Percentiles rank a stretch among this genome's conserved stretches.
Evolutionary conservation across 2,329 filamentous ascomycete genomes (phyloP).

Genomic region (Colletotrichum sojae): DNA sequence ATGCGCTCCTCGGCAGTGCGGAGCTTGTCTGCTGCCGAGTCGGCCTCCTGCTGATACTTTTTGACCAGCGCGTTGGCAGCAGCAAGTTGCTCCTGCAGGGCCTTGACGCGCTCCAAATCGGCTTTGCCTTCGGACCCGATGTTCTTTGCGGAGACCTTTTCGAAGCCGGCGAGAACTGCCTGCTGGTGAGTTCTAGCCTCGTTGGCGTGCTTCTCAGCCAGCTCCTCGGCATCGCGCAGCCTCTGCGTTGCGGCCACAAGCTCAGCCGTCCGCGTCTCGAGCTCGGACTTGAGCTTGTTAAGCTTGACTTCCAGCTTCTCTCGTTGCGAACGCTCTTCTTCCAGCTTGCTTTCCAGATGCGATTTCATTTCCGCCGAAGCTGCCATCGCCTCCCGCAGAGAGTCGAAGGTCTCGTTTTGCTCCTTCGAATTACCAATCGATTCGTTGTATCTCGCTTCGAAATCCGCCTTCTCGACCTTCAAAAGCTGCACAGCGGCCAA

Average conservation of each 20-base stretch:
- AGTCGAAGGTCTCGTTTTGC: conserved; percentile 78
- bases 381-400: conserved; percentile 82
- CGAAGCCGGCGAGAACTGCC: conserved; percentile 86
- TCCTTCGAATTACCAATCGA: conserved; percentile 77
- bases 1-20: conserved; percentile 96
- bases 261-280: conserved; percentile 84
- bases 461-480: conserved; percentile 87
- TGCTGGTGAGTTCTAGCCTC: conserved; percentile 90
- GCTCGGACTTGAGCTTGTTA: conserved; percentile 82
- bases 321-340: conserved; percentile 84
- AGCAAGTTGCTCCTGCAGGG: conserved; percentile 85
- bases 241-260: conserved; percentile 81
- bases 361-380: conserved; percentile 84
- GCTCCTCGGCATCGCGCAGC: conserved; percentile 87
- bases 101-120: conserved; percentile 76
- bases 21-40: conserved; percentile 88
- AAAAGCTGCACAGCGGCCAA: conserved; percentile 81
- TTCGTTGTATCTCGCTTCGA: conserved; percentile 78
- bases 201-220: conserved; percentile 87
- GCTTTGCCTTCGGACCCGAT: conserved; percentile 61
- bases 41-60: conserved; percentile 91
- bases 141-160: conserved; percentile 76
- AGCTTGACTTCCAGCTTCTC: conserved; percentile 85
- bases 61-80: conserved; percentile 84
- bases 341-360: conserved; percentile 84